phyloP scores from a whole-genome alignment of 108 stramenopile genomes.

The Skeletonema grethae region DNA sequence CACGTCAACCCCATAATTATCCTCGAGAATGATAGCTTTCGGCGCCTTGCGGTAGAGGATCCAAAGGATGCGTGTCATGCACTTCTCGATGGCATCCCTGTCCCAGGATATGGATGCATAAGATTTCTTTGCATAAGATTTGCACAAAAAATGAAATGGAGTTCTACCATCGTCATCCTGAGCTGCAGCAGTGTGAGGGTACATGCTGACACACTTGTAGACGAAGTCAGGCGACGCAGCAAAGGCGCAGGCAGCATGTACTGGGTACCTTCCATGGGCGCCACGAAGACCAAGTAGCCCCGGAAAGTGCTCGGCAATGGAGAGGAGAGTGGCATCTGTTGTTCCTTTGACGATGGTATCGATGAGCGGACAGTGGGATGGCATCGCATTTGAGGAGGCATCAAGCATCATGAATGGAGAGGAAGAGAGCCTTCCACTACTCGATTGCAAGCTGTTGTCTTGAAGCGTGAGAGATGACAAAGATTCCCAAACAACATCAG shows the following conservation, averaged over 20 bases:
- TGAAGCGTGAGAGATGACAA: neutral
- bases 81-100: neutral
- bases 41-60: constrained; percentile 30
- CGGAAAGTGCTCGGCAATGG: constrained; percentile 15
- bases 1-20: constrained; percentile 10
- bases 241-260: constrained; percentile 17
- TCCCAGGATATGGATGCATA: neutral
- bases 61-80: constrained; percentile 24
- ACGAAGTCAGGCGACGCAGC: constrained; percentile 21
- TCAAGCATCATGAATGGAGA: neutral
- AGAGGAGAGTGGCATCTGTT: constrained; percentile 13
- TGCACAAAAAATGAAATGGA: constrained; percentile 23
- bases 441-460: neutral
- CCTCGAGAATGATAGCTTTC: constrained; percentile 15
- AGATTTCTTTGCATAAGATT: neutral
- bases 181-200: constrained; percentile 13
- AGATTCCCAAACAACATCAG: constrained; percentile 11
- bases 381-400: neutral
- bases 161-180: constrained; percentile 23
- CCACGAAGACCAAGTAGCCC: constrained; percentile 7
- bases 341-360: constrained; percentile 17
- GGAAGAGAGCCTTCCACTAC: neutral
- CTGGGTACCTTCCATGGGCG: constrained; percentile 7
- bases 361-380: constrained; percentile 2
- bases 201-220: constrained; percentile 20